Conservation (phyloP, 2,329 filamentous ascomycete genomes). For the Alternaria brassicae region DNA sequence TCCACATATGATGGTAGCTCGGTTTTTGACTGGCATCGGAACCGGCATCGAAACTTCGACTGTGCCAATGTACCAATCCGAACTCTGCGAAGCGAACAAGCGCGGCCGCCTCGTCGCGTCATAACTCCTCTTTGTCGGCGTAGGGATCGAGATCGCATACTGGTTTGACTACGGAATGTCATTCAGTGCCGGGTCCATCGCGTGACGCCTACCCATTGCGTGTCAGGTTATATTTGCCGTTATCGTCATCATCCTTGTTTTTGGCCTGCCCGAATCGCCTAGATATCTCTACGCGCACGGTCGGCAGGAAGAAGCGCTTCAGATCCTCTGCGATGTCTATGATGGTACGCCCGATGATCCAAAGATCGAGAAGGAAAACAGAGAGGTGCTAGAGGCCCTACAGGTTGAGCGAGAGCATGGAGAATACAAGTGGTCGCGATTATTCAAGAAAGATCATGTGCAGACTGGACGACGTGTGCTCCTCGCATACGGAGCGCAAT, state of each 20-base stretch:
- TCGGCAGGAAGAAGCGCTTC: constrained; percentile 57
- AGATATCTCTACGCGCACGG: constrained; percentile 39
- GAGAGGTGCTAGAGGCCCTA: constrained; percentile 47
- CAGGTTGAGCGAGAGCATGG: constrained; percentile 48
- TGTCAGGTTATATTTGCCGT: constrained; percentile 56
- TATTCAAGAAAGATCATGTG: constrained; percentile 51
- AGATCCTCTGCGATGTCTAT: constrained; percentile 59
- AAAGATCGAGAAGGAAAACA: constrained; percentile 62
- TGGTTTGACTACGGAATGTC: constrained; percentile 51
- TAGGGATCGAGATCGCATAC: constrained; percentile 57
- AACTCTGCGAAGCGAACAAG: constrained; percentile 61
- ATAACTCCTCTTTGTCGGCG: constrained; percentile 59
- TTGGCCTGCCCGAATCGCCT: constrained; percentile 38
- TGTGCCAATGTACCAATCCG: constrained; percentile 61
- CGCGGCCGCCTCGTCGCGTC: constrained; percentile 67
- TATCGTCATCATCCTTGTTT: constrained; percentile 54
- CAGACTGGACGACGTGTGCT: constrained; percentile 52
- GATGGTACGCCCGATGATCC: constrained; percentile 58
- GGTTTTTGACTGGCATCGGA: constrained; percentile 60
- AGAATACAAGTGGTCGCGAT: constrained; percentile 49
- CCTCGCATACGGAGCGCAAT: constrained; percentile 51
- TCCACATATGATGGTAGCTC: constrained; percentile 59
- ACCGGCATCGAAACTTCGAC: constrained; percentile 63
- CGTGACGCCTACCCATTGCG: constrained; percentile 57
- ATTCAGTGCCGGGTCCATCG: constrained; percentile 52